Evolutionary conservation across 257 asterid genomes (phyloP), one percentile per base, ranked within the genome.

Genomic region (Solanum neorickii): DNA sequence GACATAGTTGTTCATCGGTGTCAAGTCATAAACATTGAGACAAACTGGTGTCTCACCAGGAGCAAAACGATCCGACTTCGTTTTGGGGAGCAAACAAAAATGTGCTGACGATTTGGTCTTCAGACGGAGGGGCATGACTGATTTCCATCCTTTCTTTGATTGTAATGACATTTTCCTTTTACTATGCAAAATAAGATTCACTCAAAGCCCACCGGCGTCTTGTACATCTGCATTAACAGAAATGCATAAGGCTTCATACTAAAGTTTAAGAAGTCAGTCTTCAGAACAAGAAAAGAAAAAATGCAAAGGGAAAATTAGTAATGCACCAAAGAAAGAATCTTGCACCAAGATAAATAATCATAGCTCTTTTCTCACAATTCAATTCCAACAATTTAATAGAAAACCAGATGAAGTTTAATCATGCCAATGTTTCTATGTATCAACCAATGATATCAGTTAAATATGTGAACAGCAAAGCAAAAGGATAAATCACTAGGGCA

Each of bases 21-120:
- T 96, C 91, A 96, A 91, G 89, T 96, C 99, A 25, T 96, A 96
- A 88, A 96, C 99, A 72, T 96, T 96, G 89, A 96, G 98, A 88
- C 91, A 93, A 86, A 96, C 98, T 2, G 98, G 96, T 5, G 98
- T 88, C 83, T 88, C 88, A 86, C 94, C 93, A 56, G 93, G 92
- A 70, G 89, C 92, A 72, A 90, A 88, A 86, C 92, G 88, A 83
- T 94, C 93, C 2, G 98, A 91, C 90, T 94, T 94, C 78, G 92
- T 95, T 91, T 94, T 94, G 6, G 99, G 92, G 88, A 97, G 96
- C 84, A 97, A 93, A 91, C 98, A 95, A 92, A 97, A 96, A 75
- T 93, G 92, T 2, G 92, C 90, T 3, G 94, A 93, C 35, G 99
- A 89, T 88, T 93, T 95, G 89, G 92, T 88, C 31, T 93, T 92